phyloP scores from a whole-genome alignment of 1,284 basidiomycete genomes.

The Flammula alnicola region DNA sequence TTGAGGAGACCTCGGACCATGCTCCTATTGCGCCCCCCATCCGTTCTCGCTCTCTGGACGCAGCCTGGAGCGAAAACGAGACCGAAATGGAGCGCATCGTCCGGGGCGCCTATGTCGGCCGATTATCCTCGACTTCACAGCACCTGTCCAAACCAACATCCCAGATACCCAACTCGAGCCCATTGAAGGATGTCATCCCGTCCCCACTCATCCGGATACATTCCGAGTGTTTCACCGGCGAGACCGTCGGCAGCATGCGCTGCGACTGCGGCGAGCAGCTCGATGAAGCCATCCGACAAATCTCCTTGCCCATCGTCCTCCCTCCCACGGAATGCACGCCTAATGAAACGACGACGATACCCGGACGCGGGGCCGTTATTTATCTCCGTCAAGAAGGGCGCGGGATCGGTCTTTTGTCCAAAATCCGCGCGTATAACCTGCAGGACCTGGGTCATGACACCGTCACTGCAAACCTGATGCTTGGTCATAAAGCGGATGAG shows the following conservation, averaged over 20 bases:
- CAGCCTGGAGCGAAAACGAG: conserved; percentile 85
- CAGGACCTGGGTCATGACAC: conserved; percentile 99
- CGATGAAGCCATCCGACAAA: conserved; percentile 93
- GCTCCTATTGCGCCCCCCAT: conserved; percentile 59
- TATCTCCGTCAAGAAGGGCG: conserved; percentile 99
- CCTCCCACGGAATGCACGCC: conserved; percentile 37
- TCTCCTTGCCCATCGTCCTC: conserved; percentile 73
- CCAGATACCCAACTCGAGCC: conserved; percentile 27
- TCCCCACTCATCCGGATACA: conserved; percentile 94
- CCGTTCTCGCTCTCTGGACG: conserved; percentile 84
- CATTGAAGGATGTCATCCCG: conserved; percentile 47
- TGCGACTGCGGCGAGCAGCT: conserved; percentile 99
- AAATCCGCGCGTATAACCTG: conserved; percentile 97
- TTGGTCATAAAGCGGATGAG: conserved; percentile 95
- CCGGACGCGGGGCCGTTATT: conserved; percentile 92
- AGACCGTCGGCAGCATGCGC: conserved; percentile 97
- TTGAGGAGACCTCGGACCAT: conserved; percentile 43
- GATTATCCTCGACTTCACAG: conserved; percentile 67
- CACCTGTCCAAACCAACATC: conserved; percentile 53
- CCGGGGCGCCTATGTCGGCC: conserved; percentile 92
- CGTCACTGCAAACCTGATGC: conserved; percentile 94
- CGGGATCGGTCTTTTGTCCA: conserved; percentile 95
- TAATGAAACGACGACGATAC: conserved; percentile 48
- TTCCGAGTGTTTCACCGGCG: conserved; percentile 98
- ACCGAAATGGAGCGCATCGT: conserved; percentile 94